A percentile compares a stretch with the other conserved stretches of the same genome.
phyloP scores from a whole-genome alignment of 805 yeast species.

The Helenozyma rhizophorensis region DNA sequence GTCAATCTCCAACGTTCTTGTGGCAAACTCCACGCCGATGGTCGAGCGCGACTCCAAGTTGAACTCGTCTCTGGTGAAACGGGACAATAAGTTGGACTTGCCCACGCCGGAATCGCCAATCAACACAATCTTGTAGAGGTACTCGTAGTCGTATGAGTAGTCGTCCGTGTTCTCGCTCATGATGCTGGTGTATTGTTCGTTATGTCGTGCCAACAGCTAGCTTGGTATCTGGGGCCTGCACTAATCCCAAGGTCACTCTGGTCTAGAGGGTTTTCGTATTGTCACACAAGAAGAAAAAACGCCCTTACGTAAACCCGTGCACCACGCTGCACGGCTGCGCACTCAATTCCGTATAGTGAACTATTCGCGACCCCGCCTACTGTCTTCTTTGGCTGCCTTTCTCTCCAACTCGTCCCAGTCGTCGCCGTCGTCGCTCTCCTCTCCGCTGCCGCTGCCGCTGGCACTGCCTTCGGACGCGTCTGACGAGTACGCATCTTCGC shows the following conservation, averaged over 20 bases:
- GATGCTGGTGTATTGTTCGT: background rate
- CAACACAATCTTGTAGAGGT: slow-evolving; percentile 85
- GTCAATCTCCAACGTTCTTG: slow-evolving; percentile 85
- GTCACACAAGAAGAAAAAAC: too few relatives aligned
- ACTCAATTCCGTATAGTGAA: too few relatives aligned
- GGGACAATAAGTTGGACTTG: slow-evolving; percentile 85
- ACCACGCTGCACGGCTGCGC: background rate
- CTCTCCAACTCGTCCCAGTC: slow-evolving; percentile 63
- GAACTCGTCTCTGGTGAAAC: slow-evolving; percentile 95
- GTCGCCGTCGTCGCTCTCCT: slow-evolving; percentile 36
- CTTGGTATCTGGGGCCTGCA: too few relatives aligned
- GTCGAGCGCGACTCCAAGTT: slow-evolving; percentile 91
- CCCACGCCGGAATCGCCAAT: slow-evolving; percentile 98
- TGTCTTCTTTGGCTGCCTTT: slow-evolving; percentile 50
- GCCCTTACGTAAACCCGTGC: slow-evolving; percentile 1
- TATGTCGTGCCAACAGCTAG: too few relatives aligned
- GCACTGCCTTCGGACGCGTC: slow-evolving; percentile 31
- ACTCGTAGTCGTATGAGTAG: slow-evolving; percentile 72
- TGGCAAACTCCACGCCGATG: slow-evolving; percentile 97
- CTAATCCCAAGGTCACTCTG: too few relatives aligned
- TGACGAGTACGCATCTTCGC: slow-evolving; percentile 34
- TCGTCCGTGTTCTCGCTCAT: slow-evolving; percentile 39
- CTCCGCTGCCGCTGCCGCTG: slow-evolving; percentile 33
- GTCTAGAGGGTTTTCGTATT: too few relatives aligned
- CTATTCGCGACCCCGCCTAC: slow-evolving; percentile 16